Evolutionary conservation across 2,329 filamentous ascomycete genomes (phyloP).

Genomic region (Fusarium nelsonii): DNA sequence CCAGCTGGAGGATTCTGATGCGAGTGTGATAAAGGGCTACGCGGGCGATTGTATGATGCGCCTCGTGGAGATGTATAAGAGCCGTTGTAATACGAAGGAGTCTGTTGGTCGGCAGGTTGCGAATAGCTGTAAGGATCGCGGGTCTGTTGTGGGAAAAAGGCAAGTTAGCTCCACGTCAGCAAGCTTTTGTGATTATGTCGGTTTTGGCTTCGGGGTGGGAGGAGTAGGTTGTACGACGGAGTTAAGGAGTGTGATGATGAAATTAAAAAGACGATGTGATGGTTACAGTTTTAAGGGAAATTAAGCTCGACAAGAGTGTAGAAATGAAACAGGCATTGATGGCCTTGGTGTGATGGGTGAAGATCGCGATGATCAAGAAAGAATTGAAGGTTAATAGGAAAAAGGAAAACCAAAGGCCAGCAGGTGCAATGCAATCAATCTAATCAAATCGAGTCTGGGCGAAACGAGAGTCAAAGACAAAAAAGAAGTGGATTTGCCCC

Average conservation of each 20-base stretch:
- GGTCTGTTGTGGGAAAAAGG: constrained; percentile 53
- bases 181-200: constrained; percentile 34
- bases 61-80: constrained; percentile 63
- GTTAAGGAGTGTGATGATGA: constrained; percentile 40
- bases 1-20: constrained; percentile 60
- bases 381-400: constrained; percentile 35
- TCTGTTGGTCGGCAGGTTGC: constrained; percentile 57
- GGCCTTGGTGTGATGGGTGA: constrained; percentile 28
- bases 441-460: constrained; percentile 37
- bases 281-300: constrained; percentile 25
- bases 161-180: constrained; percentile 49
- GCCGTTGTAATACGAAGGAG: constrained; percentile 62
- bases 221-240: constrained; percentile 29
- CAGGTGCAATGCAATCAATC: constrained; percentile 37
- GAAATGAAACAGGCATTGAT: constrained; percentile 45
- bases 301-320: constrained; percentile 17
- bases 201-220: constrained; percentile 28
- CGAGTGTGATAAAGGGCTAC: constrained; percentile 65
- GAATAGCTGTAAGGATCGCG: constrained; percentile 66
- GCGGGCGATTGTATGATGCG: constrained; percentile 58
- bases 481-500: constrained; percentile 51
- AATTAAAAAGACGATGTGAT: constrained; percentile 40
- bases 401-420: constrained; percentile 39
- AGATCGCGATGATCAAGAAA: constrained; percentile 22
- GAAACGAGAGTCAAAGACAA: constrained; percentile 44